phyloP scores from a whole-genome alignment of 352 stramenopile genomes.

The Pythium aquatile region DNA sequence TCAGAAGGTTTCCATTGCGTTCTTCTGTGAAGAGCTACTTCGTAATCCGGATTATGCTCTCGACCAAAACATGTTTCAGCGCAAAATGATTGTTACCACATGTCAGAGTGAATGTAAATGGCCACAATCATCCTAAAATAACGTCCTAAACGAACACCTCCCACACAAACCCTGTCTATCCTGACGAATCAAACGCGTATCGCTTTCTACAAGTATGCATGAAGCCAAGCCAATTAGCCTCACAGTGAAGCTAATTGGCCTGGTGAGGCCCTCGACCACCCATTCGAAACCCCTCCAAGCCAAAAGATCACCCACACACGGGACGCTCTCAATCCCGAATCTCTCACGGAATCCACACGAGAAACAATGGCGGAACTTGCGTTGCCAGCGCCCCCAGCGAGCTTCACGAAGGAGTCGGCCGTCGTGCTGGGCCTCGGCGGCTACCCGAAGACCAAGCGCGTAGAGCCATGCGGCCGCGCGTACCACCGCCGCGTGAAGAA shows the following conservation, averaged over 20 bases:
- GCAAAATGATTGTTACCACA: background rate
- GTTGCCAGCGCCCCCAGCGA: slow-evolving; percentile 52
- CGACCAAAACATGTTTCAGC: background rate
- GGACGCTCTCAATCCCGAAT: background rate
- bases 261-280: slow-evolving; percentile 5
- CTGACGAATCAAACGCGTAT: background rate
- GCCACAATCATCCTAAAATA: background rate
- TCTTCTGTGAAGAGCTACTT: background rate
- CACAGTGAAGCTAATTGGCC: background rate
- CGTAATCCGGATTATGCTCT: slow-evolving; percentile 1
- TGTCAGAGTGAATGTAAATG: background rate
- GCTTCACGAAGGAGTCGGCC: slow-evolving; percentile 51
- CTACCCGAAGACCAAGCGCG: slow-evolving; percentile 74
- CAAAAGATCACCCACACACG: background rate
- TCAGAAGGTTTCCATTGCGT: background rate
- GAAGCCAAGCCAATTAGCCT: slow-evolving; percentile 1
- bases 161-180: background rate
- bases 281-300: slow-evolving; percentile 10
- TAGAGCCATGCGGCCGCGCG: slow-evolving; percentile 69
- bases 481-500: slow-evolving; percentile 79
- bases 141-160: background rate
- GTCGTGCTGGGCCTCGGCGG: slow-evolving; percentile 58
- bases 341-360: background rate
- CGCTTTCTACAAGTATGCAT: background rate
- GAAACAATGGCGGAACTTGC: slow-evolving; percentile 26